Conservation (phyloP, 1,284 basidiomycete species). For the Paramarasmius palmivorus region DNA sequence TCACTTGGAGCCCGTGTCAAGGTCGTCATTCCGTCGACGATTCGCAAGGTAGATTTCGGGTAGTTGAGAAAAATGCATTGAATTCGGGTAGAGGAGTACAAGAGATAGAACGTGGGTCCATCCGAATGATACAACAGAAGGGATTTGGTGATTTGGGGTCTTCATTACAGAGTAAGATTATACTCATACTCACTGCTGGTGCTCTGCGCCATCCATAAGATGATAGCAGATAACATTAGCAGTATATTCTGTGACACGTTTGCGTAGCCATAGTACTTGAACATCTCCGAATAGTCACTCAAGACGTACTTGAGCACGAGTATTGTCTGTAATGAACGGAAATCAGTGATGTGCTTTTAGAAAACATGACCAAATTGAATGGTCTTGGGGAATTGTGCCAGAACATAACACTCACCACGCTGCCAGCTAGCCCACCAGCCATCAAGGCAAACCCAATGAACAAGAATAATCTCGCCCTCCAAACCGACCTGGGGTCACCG, state of each 20-base stretch:
- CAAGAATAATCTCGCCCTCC: slow-evolving; percentile 86
- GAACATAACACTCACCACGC: slow-evolving; percentile 64
- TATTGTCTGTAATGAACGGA: slow-evolving; percentile 60
- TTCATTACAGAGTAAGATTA: slow-evolving; percentile 74
- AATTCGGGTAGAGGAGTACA: too few species aligned
- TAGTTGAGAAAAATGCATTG: too few species aligned
- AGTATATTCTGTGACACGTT: slow-evolving; percentile 92
- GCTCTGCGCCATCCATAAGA: slow-evolving; percentile 88
- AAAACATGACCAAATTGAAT: slow-evolving; percentile 2
- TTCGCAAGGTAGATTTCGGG: too few species aligned
- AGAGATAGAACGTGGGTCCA: too few species aligned
- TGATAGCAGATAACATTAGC: slow-evolving; percentile 87
- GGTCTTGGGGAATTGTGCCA: background rate
- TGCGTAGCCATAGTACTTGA: slow-evolving; percentile 91
- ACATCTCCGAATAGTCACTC: slow-evolving; percentile 71
- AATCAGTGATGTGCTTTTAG: slow-evolving; percentile 4
- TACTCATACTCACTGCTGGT: slow-evolving; percentile 86
- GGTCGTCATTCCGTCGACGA: too few species aligned
- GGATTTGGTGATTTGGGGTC: background rate
- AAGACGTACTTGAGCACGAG: slow-evolving; percentile 93
- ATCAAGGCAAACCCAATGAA: slow-evolving; percentile 97
- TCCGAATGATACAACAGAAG: too few species aligned
- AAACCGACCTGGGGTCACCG: slow-evolving; percentile 81
- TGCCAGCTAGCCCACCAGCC: slow-evolving; percentile 95
- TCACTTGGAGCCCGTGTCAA: too few species aligned